Conservation (phyloP, 495 filamentous ascomycete species). For the Penicillium cinerascens region DNA sequence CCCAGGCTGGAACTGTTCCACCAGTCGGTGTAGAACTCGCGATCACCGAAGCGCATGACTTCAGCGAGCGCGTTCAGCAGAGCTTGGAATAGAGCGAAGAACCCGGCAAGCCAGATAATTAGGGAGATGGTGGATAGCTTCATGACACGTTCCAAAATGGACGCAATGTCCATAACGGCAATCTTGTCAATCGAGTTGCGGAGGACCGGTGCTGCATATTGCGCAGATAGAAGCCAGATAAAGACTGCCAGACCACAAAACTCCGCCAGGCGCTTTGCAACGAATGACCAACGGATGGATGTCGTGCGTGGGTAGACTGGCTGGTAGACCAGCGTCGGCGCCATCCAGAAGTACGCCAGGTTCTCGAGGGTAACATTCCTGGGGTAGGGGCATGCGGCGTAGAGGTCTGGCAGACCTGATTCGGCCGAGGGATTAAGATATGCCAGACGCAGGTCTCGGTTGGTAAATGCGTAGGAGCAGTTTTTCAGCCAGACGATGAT, state of each 20-base stretch:
- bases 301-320: slow-evolving; percentile 85
- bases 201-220: slow-evolving; percentile 88
- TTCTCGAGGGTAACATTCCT: slow-evolving; percentile 83
- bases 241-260: slow-evolving; percentile 70
- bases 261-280: slow-evolving; percentile 76
- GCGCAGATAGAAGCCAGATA: slow-evolving; percentile 89
- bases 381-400: slow-evolving; percentile 81
- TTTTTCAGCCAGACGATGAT: slow-evolving; percentile 96
- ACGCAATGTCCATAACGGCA: slow-evolving; percentile 69
- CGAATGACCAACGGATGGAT: slow-evolving; percentile 78
- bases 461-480: slow-evolving; percentile 93
- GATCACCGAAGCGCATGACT: slow-evolving; percentile 82
- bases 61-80: slow-evolving; percentile 88
- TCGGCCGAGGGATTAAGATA: slow-evolving; percentile 62
- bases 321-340: slow-evolving; percentile 94
- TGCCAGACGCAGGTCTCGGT: slow-evolving; percentile 89
- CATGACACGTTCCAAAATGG: slow-evolving; percentile 84
- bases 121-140: slow-evolving; percentile 92
- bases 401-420: slow-evolving; percentile 70
- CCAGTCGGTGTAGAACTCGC: slow-evolving; percentile 95
- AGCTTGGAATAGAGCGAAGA: slow-evolving; percentile 93
- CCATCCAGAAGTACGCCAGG: slow-evolving; percentile 93
- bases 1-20: slow-evolving; percentile 90
- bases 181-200: slow-evolving; percentile 86
- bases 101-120: slow-evolving; percentile 93